These are phyloP conservation scores for Trametopsis cervina DNA, from an alignment of 768 basidiomycete species.

Conservation along the genomic window DNA sequence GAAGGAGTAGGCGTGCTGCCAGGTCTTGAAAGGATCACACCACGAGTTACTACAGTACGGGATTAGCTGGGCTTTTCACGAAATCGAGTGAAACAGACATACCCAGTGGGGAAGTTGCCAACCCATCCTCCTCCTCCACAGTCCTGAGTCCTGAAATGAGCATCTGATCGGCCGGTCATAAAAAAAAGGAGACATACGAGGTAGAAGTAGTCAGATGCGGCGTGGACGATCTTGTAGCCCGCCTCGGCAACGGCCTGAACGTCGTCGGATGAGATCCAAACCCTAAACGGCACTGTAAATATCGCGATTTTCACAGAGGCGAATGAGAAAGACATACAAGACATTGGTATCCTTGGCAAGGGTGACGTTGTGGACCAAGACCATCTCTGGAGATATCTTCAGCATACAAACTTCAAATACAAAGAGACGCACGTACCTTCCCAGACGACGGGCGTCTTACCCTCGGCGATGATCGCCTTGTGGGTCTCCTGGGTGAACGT, in stretches of 20 bases:
- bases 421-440: constrained; percentile 21
- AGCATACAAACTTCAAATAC: constrained; percentile 1
- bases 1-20: constrained; percentile 72
- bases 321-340: constrained; percentile 32
- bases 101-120: constrained; percentile 40
- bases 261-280: constrained; percentile 66
- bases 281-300: constrained; percentile 29
- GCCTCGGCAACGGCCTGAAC: constrained; percentile 52
- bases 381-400: constrained; percentile 23
- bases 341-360: constrained; percentile 39
- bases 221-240: constrained; percentile 58
- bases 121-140: constrained; percentile 72
- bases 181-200: constrained; percentile 33
- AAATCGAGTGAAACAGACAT: constrained; percentile 6
- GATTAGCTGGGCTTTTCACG: background rate
- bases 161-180: too few species aligned
- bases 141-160: too few species aligned
- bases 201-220: constrained; percentile 73
- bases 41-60: constrained; percentile 44
- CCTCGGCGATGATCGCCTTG: constrained; percentile 19
- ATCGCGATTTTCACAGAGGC: background rate
- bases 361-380: constrained; percentile 29
- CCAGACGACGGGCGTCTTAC: constrained; percentile 44
- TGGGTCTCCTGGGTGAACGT: constrained; percentile 30
- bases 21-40: constrained; percentile 78